Percentiles rank a stretch among this genome's conserved stretches.
Evolutionary conservation across 495 filamentous ascomycete species (phyloP).

Genomic region (Usnea hakonensis): DNA sequence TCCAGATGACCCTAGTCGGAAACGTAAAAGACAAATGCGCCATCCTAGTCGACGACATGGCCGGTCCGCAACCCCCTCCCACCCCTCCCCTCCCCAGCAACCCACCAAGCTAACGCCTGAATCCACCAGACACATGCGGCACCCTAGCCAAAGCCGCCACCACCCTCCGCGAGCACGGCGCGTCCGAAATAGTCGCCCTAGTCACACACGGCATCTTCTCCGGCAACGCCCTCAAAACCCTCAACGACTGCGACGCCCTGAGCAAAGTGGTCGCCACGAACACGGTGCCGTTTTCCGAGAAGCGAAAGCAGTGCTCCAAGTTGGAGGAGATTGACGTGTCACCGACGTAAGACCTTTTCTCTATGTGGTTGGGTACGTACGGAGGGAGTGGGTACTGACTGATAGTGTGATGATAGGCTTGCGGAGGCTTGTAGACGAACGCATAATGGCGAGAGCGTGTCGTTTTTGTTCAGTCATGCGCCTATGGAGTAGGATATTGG

Average conservation of each 20-base stretch:
- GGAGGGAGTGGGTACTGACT: background rate
- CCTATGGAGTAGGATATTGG: conserved; percentile 32
- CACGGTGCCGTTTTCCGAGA: conserved; percentile 85
- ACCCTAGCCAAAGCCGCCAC: conserved; percentile 89
- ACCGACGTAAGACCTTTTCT: conserved; percentile 49
- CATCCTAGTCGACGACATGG: conserved; percentile 74
- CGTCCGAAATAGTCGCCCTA: conserved; percentile 80
- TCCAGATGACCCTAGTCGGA: conserved; percentile 76
- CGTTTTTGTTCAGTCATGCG: conserved; percentile 90
- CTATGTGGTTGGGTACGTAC: no score
- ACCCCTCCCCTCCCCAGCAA: conserved; percentile 41
- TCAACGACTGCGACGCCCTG: conserved; percentile 71
- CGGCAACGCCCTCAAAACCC: conserved; percentile 80
- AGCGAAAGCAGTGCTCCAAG: conserved; percentile 67
- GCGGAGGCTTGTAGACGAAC: conserved; percentile 65
- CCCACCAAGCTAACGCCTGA: conserved; percentile 51
- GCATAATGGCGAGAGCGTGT: conserved; percentile 91
- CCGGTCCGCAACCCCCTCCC: conserved; percentile 36
- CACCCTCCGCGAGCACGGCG: conserved; percentile 83
- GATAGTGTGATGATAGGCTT: background rate
- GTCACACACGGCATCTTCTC: conserved; percentile 94
- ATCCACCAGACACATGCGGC: conserved; percentile 69
- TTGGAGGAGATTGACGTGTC: conserved; percentile 89
- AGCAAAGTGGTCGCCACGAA: conserved; percentile 86
- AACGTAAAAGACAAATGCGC: conserved; percentile 53